These are phyloP conservation scores for Xylaria sp. DNA, from an alignment of 2,329 filamentous ascomycete species.

Conservation along the genomic window DNA sequence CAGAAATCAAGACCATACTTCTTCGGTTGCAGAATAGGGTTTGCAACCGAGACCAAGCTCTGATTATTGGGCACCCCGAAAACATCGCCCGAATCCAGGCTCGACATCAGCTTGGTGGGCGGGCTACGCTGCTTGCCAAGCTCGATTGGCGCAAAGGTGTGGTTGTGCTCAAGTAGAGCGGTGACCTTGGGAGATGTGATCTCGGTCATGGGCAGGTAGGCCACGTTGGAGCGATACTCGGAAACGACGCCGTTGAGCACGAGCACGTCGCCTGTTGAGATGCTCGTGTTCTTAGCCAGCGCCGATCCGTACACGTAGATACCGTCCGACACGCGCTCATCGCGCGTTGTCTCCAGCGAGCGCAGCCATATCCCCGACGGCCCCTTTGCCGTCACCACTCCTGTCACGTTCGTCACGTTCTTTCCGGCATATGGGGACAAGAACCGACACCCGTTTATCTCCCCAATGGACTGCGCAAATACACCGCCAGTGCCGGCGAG, in stretches of 20 bases:
- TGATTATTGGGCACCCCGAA: constrained; percentile 73
- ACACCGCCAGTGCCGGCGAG: constrained; percentile 49
- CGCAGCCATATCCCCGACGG: constrained; percentile 72
- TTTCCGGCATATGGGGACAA: constrained; percentile 69
- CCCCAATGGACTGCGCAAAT: constrained; percentile 58
- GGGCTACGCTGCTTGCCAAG: constrained; percentile 69
- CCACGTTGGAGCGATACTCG: constrained; percentile 65
- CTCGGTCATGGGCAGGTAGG: constrained; percentile 73
- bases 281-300: constrained; percentile 62
- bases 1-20: constrained; percentile 78
- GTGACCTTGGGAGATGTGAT: constrained; percentile 66
- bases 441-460: constrained; percentile 75
- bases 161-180: constrained; percentile 63
- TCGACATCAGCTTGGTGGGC: constrained; percentile 70
- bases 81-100: constrained; percentile 72
- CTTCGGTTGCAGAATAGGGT: constrained; percentile 70
- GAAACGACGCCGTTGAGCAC: constrained; percentile 68
- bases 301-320: constrained; percentile 71
- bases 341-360: constrained; percentile 66
- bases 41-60: constrained; percentile 66
- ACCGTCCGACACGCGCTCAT: constrained; percentile 70
- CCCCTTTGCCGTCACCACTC: constrained; percentile 72
- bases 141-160: constrained; percentile 66
- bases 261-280: constrained; percentile 68
- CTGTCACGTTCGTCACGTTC: constrained; percentile 68